These are phyloP conservation scores for Stemphylium beticola DNA, from an alignment of 2,329 filamentous ascomycete species.

Conservation along the genomic window DNA sequence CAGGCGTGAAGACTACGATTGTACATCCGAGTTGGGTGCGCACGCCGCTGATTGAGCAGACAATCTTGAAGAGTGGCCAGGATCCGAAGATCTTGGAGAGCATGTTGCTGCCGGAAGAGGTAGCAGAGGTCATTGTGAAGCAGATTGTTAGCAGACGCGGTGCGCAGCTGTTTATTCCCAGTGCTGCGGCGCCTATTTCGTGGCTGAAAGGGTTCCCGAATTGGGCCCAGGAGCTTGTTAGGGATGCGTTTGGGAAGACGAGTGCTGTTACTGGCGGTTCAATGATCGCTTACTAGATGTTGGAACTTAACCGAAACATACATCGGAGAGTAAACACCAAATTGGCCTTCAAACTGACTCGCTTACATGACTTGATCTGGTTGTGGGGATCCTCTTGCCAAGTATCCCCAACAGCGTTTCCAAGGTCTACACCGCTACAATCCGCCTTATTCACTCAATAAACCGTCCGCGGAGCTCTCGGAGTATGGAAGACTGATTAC, in stretches of 20 bases:
- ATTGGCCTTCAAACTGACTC: background rate
- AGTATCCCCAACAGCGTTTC: background rate
- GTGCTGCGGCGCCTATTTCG: background rate
- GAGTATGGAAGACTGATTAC: too few species aligned
- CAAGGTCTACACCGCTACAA: background rate
- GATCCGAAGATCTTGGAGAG: constrained; percentile 26
- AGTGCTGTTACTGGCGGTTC: constrained; percentile 7
- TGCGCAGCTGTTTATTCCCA: constrained; percentile 42
- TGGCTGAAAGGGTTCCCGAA: constrained; percentile 4
- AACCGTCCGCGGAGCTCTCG: too few species aligned
- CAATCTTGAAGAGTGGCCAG: constrained; percentile 34
- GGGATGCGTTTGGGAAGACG: constrained; percentile 5
- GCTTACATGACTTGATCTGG: background rate
- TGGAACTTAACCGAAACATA: background rate
- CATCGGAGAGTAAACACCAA: background rate
- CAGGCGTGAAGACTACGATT: constrained; percentile 20
- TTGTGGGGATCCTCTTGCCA: background rate
- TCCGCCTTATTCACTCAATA: too few species aligned
- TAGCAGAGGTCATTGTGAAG: constrained; percentile 46
- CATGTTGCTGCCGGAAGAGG: constrained; percentile 38
- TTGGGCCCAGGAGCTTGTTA: constrained; percentile 5
- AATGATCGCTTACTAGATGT: constrained; percentile 3
- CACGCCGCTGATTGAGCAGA: constrained; percentile 39
- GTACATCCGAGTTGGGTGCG: constrained; percentile 46
- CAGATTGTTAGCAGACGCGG: constrained; percentile 45